Base-by-base conservation (phyloP, 805 yeast species). In the Spathaspora gorwiae region DNA sequence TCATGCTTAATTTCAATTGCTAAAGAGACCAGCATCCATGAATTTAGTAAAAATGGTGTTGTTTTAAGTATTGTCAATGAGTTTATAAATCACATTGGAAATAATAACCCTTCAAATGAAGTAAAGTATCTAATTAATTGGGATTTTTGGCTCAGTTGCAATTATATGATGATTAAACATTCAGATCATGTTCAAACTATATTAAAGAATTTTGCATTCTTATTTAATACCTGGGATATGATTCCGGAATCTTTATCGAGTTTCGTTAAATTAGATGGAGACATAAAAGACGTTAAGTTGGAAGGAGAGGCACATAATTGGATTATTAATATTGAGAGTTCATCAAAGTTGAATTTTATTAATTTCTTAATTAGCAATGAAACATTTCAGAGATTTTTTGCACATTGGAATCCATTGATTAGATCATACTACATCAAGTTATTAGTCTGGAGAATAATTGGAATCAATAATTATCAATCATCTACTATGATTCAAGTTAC, bases 401-500 rank as follows among this genome's bases (percentile, higher is more conserved):
- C 82, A 34, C 95, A 89, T 62, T 89, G 95, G 88, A 78, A 81
- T 55, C 90, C 95, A 3, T 61, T 87, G 13, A 81, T 87, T 24
- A 69, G 96, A 33, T 75, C 84, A 4, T 85, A 81, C 55, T 88
- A 81, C 59, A 70, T 78, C 40, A 69, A 90, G 35, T 68, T 88
- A 19, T 47, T 88, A 13, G 72, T 87, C 40, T 88, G 92, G 85
- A 76, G 87, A 50, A 61, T 83, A 37, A 61, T 66, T 58, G 68
- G 83, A 48, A 45, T 67, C 37, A 68, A 70, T 50, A 69, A 68
- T 52, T 61, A 54, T 50, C 70, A 67, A 45, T 59, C 64, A n/a
- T 62, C 72, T 1, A 50, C 52, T 19, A 52, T 65, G 39, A 58
- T 69, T 7, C 57, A 59, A 35, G 54, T 64, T 3, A 62, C 72